These are phyloP conservation scores for Avena eriantha DNA, from an alignment of 176 grass and related monocot species.

Conservation along the genomic window DNA sequence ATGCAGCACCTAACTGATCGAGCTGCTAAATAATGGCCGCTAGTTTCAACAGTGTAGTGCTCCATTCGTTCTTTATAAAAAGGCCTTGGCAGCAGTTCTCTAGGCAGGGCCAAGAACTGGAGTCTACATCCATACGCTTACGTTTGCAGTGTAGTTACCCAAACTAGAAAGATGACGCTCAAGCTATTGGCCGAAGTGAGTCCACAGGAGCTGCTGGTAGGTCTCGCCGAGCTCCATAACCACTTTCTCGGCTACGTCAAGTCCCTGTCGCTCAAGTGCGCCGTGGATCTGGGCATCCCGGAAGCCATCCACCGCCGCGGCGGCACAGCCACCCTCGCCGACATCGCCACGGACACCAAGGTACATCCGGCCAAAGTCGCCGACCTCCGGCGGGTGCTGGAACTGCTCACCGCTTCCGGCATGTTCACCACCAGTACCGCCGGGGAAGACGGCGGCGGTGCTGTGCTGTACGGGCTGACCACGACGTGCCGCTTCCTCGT, in stretches of 20 bases:
- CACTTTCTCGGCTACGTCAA: constrained; percentile 43
- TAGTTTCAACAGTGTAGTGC: too few species aligned
- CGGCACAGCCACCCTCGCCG: background rate
- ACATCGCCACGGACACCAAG: constrained; percentile 9
- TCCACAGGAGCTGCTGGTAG: background rate
- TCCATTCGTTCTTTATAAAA: background rate
- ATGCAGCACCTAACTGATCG: too few species aligned
- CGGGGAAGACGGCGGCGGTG: background rate
- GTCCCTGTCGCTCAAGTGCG: constrained; percentile 28
- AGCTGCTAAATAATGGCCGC: too few species aligned
- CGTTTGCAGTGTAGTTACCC: background rate
- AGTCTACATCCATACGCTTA: background rate
- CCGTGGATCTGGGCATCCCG: too few species aligned
- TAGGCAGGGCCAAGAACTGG: too few species aligned
- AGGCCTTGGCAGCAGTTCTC: background rate
- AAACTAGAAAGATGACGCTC: background rate
- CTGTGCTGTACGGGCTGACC: background rate
- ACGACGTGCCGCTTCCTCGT: constrained; percentile 39
- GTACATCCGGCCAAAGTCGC: constrained; percentile 30
- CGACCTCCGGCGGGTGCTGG: constrained; percentile 44
- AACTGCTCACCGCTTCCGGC: constrained; percentile 31
- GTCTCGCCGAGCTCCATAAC: background rate
- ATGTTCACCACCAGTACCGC: constrained; percentile 17
- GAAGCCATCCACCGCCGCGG: too few species aligned
- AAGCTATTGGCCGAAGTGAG: constrained; percentile 6